These are phyloP conservation scores for Penicillium coffeae DNA, from an alignment of 495 filamentous ascomycete species.

Conservation along the genomic window DNA sequence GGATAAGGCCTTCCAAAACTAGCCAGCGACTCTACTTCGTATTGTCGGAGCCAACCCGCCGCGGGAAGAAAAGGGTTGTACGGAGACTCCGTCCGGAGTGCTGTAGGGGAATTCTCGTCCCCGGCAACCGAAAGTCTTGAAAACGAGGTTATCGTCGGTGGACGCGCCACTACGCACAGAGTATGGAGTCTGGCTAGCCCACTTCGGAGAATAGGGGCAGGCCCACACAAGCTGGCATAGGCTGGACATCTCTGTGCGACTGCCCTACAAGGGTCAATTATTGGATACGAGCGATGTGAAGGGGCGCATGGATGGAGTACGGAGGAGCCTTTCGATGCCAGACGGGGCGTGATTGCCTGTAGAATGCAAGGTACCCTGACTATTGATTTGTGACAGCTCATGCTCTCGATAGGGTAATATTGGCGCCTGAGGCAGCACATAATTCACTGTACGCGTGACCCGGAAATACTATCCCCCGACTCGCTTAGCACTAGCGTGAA, in stretches of 20 bases:
- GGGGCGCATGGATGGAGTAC: too few species aligned
- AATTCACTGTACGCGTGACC: background rate
- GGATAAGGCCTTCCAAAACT: conserved; percentile 1
- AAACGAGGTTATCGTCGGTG: conserved; percentile 8
- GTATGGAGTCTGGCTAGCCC: too few species aligned
- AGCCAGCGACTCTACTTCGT: background rate
- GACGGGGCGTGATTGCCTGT: too few species aligned
- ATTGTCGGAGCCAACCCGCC: too few species aligned
- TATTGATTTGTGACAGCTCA: conserved; percentile 3
- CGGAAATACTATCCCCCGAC: background rate
- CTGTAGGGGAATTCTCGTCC: too few species aligned
- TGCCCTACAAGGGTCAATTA: conserved; percentile 46
- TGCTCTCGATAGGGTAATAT: background rate
- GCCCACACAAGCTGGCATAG: conserved; percentile 14
- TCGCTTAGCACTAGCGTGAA: conserved; percentile 34
- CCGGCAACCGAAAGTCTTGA: background rate
- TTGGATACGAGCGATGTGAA: too few species aligned
- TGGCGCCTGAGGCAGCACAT: background rate
- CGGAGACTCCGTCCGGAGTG: too few species aligned
- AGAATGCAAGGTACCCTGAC: conserved; percentile 3
- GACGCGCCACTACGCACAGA: background rate
- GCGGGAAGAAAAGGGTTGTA: too few species aligned
- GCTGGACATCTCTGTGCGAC: background rate
- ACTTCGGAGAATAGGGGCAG: conserved; percentile 7
- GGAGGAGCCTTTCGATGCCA: too few species aligned